Conservation (phyloP, 306 rosid species). For the Acmispon strigosus region DNA sequence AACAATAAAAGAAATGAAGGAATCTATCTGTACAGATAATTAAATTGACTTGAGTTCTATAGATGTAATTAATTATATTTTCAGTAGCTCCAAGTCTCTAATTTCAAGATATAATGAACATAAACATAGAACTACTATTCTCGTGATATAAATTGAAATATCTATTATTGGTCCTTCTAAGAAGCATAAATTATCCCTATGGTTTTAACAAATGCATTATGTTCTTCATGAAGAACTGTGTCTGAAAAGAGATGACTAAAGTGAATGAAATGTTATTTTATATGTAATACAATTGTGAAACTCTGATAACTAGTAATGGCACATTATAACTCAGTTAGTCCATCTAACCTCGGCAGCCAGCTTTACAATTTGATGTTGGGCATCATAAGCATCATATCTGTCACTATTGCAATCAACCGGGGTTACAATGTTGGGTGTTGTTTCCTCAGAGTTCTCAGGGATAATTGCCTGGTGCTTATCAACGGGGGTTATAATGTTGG, state of each 20-base stretch:
- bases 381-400: slow-evolving; percentile 26
- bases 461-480: too few relatives aligned
- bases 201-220: too few relatives aligned
- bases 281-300: background rate
- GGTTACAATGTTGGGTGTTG: slow-evolving; percentile 34
- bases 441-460: slow-evolving; percentile 26
- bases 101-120: too few relatives aligned
- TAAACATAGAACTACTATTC: too few relatives aligned
- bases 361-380: slow-evolving; percentile 14
- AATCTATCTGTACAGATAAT: background rate
- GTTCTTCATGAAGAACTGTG: too few relatives aligned
- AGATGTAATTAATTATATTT: too few relatives aligned
- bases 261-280: background rate
- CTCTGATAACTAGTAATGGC: background rate
- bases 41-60: background rate
- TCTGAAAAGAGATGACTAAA: background rate
- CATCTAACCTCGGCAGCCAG: slow-evolving; percentile 34
- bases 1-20: background rate
- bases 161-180: too few relatives aligned
- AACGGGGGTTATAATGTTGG: too few relatives aligned
- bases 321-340: background rate
- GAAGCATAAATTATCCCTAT: too few relatives aligned
- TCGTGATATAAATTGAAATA: too few relatives aligned
- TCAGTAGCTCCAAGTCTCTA: too few relatives aligned
- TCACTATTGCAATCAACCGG: slow-evolving; percentile 28